Conservation (phyloP, 2,329 filamentous ascomycete species). For the Claviceps monticola region DNA sequence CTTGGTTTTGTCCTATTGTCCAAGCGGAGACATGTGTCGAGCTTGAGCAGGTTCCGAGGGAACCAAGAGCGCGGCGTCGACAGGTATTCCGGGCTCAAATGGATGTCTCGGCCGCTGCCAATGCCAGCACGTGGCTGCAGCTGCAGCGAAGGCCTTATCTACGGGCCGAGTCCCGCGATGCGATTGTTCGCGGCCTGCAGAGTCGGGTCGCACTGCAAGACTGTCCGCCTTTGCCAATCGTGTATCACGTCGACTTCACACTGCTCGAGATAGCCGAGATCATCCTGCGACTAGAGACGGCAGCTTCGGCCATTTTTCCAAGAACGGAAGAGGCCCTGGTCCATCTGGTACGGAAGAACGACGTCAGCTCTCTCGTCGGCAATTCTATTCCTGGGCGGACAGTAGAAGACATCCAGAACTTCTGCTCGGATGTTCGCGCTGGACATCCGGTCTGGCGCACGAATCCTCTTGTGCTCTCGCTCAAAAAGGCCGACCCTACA, state of each 20-base stretch:
- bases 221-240: slow-evolving; percentile 3
- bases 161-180: slow-evolving; percentile 13
- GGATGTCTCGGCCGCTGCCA: not conserved
- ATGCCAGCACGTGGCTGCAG: slow-evolving; percentile 2
- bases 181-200: slow-evolving; percentile 13
- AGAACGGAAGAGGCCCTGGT: slow-evolving; percentile 11
- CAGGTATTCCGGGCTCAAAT: not conserved
- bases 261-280: slow-evolving; percentile 21
- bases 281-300: slow-evolving; percentile 9
- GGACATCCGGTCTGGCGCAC: slow-evolving; percentile 7
- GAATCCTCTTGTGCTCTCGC: slow-evolving; percentile 13
- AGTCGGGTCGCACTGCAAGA: slow-evolving; percentile 3
- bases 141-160: slow-evolving; percentile 13
- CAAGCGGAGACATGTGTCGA: not conserved
- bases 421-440: slow-evolving; percentile 18
- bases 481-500: slow-evolving; percentile 8
- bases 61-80: not conserved
- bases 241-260: slow-evolving; percentile 34
- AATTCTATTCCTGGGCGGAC: slow-evolving; percentile 13
- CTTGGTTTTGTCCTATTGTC: not conserved
- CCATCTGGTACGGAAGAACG: slow-evolving; percentile 8
- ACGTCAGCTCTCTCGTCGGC: slow-evolving; percentile 13
- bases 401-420: slow-evolving; percentile 16
- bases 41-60: not conserved
- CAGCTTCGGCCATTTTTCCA: slow-evolving; percentile 7